Evolutionary conservation across 2,329 filamentous ascomycete species (phyloP), one percentile per base, ranked within the genome.

Genomic region (Colletotrichum limetticola): DNA sequence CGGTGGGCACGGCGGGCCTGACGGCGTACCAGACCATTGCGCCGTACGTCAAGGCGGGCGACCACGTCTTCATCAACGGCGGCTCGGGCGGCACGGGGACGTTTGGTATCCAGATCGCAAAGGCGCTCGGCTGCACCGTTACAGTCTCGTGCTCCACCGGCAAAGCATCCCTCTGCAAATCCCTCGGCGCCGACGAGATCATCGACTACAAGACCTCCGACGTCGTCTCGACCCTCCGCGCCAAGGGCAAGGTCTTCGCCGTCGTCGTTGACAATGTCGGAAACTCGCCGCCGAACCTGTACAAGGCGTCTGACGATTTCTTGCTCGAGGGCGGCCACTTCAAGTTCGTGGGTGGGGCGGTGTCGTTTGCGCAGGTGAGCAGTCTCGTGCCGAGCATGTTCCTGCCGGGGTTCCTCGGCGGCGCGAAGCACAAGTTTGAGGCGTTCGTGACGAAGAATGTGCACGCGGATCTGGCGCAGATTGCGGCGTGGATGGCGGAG

Each of bases 61-160:
- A 88, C 65, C 87, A 85, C 76, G 84, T 93, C 14, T 90, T 93
- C 72, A 87, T 93, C 78, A 93, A 93, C 72, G 91, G 90, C 6
- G 90, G 91, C 0, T 90, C 88, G 0, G 92, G 92, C 1, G 92
- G 91, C 1, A 87, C 86, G 1, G 92, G 92, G 1, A 85, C 87
- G 0, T 92, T 86, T 72, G 88, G 85, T 0, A 89, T 93, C 59
- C 92, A 93, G 77, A 86, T 93, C 28, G 91, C 90, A 8, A 93
- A 93, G 77, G 81, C 84, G 0, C 76, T 91, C 4, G 91, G 91
- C 0, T 91, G 89, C 67, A 84, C 88, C 68, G 91, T 93, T 19
- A 90, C 89, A 0, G 85, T 86, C 0, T 87, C 88, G 1, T 93
- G 91, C 77, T 93, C 91, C 19, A 86, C 86, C 0, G 79, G 80